These are phyloP conservation scores for Pluteus cervinus DNA, from an alignment of 768 basidiomycete species.

Conservation along the genomic window DNA sequence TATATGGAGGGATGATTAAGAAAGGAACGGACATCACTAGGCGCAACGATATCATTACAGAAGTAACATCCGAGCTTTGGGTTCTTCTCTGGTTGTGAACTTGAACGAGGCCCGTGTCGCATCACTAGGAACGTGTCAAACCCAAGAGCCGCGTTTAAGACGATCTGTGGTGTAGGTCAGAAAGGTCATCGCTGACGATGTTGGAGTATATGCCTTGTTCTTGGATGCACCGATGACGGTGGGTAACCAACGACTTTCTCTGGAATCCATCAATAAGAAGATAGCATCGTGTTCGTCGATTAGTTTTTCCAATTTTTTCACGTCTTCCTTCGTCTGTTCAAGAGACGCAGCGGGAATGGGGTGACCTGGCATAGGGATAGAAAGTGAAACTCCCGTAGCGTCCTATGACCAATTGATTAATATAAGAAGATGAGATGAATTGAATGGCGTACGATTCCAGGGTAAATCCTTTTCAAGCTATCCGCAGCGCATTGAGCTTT, in stretches of 20 bases:
- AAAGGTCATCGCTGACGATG: too few species aligned
- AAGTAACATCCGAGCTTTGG: conserved; percentile 86
- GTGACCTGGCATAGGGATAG: conserved; percentile 97
- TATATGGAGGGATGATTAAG: too few species aligned
- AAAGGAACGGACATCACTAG: conserved; percentile 64
- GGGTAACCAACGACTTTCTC: conserved; percentile 95
- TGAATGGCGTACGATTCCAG: conserved; percentile 71
- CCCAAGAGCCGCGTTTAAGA: conserved; percentile 90
- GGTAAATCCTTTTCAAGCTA: conserved; percentile 81
- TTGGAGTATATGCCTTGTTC: conserved; percentile 57
- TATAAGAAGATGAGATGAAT: neutral
- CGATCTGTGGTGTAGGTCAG: conserved; percentile 64
- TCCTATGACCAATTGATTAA: conserved; percentile 45
- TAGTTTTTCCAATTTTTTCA: conserved; percentile 66
- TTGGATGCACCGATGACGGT: conserved; percentile 82
- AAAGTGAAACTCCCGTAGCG: conserved; percentile 68
- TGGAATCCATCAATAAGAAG: conserved; percentile 96
- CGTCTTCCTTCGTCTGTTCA: conserved; percentile 58
- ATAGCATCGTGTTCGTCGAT: conserved; percentile 85
- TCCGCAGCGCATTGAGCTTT: conserved; percentile 92
- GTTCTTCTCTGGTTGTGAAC: conserved; percentile 20
- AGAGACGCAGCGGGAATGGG: conserved; percentile 59
- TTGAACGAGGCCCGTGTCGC: conserved; percentile 78
- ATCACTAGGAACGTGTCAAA: conserved; percentile 97
- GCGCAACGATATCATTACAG: conserved; percentile 97